Conservation (phyloP, 2,329 filamentous ascomycete species). For the Ceratocystis smalleyi region DNA sequence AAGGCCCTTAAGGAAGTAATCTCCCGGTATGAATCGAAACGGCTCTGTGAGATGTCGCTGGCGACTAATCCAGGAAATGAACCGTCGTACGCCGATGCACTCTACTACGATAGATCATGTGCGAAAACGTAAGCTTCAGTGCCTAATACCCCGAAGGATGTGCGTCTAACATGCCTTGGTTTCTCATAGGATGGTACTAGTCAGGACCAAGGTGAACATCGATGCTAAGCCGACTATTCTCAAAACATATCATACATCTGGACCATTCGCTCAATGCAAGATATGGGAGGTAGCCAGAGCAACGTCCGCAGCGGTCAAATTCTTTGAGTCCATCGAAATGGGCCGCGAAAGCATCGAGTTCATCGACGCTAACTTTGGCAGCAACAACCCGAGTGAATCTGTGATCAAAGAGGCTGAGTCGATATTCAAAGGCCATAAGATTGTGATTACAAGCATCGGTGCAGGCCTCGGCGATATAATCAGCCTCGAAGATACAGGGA, state of each 20-base stretch:
- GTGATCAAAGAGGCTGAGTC: slow-evolving; percentile 22
- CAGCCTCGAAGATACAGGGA: slow-evolving; percentile 15
- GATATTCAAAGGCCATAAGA: slow-evolving; percentile 19
- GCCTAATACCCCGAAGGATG: background rate
- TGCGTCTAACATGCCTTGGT: background rate
- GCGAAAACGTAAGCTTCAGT: background rate
- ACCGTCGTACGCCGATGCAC: background rate
- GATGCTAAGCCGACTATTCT: slow-evolving; percentile 19
- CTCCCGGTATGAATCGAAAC: background rate
- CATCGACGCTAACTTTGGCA: slow-evolving; percentile 22
- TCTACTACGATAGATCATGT: background rate
- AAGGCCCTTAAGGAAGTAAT: background rate
- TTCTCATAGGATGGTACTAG: background rate
- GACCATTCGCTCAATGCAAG: slow-evolving; percentile 18
- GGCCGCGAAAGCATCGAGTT: slow-evolving; percentile 21
- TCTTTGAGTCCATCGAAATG: slow-evolving; percentile 22
- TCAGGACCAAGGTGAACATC: background rate
- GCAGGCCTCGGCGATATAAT: slow-evolving; percentile 20
- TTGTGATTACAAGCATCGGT: slow-evolving; percentile 21
- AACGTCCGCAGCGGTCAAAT: slow-evolving; percentile 22
- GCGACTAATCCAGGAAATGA: background rate
- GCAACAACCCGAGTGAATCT: slow-evolving; percentile 24
- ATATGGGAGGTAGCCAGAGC: slow-evolving; percentile 23
- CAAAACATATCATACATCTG: slow-evolving; percentile 20
- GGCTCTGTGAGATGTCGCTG: background rate